phyloP scores from a whole-genome alignment of 2,329 filamentous ascomycete species.

The Ophiostoma fasciatum region DNA sequence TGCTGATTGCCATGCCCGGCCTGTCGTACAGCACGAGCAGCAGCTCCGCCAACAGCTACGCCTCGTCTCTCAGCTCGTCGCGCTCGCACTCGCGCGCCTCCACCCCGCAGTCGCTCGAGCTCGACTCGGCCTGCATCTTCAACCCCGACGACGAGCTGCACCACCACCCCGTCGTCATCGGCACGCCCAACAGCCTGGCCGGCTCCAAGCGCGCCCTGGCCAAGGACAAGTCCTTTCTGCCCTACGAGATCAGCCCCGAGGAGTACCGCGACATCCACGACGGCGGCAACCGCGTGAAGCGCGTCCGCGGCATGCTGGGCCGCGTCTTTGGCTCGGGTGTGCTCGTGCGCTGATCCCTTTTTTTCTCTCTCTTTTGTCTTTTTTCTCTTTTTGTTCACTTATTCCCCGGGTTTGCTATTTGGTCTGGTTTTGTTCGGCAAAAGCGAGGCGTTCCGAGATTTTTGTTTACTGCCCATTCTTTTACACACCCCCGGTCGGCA shows the following conservation, averaged over 20 bases:
- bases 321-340: slow-evolving; percentile 32
- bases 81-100: slow-evolving; percentile 31
- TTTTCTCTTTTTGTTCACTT: neutral
- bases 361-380: neutral
- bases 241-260: slow-evolving; percentile 40
- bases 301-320: slow-evolving; percentile 36
- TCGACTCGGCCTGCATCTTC: slow-evolving; percentile 27
- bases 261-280: slow-evolving; percentile 36
- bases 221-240: slow-evolving; percentile 19
- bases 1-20: slow-evolving; percentile 25
- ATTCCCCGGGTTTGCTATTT: neutral
- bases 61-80: slow-evolving; percentile 31
- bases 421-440: neutral
- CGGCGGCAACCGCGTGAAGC: slow-evolving; percentile 30
- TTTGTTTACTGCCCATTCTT: too few relatives aligned
- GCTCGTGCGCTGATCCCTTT: slow-evolving; percentile 21
- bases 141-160: slow-evolving; percentile 30
- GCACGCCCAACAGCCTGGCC: slow-evolving; percentile 12
- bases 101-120: slow-evolving; percentile 30
- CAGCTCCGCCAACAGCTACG: slow-evolving; percentile 30
- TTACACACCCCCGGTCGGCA: too few relatives aligned
- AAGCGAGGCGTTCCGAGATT: too few relatives aligned
- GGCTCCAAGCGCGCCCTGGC: slow-evolving; percentile 9
- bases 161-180: slow-evolving; percentile 25
- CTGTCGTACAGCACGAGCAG: slow-evolving; percentile 28